Evolutionary conservation across 768 basidiomycete species (phyloP), one percentile per base, ranked within the genome.

Genomic region (Gautieria morchelliformis): DNA sequence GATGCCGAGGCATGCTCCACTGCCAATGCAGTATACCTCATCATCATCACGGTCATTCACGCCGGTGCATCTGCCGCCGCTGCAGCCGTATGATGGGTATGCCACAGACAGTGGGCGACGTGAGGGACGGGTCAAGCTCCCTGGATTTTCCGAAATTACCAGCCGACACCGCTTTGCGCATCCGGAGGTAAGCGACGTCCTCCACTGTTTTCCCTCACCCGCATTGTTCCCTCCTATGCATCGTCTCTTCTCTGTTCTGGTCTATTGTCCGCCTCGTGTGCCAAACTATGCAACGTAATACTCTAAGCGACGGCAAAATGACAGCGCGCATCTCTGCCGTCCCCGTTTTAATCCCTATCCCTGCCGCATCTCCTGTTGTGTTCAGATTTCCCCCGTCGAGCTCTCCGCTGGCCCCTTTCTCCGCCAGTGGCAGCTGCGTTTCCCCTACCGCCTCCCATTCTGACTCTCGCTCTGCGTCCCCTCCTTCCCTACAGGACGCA

Each of bases 111-210:
- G 1, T 19, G 56, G 56, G 5, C 15, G 33, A 39, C 11, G 56
- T 40, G 51, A 52, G 35, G 30, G 56, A 1, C 46, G 37, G 14
- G 46, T 50, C 17, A 19, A 49, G 19, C 46, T 57, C 19, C 56
- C 56, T 17, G 56, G 56, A 17, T 49, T 57, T n/a, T 57, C 56
- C 35, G 56, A 57, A 35, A 50, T 56, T 20, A 44, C 54, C 6
- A 22, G 40, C 32, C 42, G 37, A 44, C n/a, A n/a, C n/a, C n/a
- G n/a, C 27, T 27, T 27, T 2, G 27, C 27, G 27, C 27, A 27
- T 27, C 27, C 3, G 27, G 27, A 27, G 27, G 27, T 27, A 5
- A 27, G 27, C 27, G 27, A 27, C 27, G 27, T 27, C 5, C 27
- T 27, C 27, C 27, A 27, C 5, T 27, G 27, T n/a, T 27, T 27